Percentiles rank a stretch among this genome's conserved stretches.
Evolutionary conservation across 257 asterid species (phyloP).

Genomic region (Petunia secreta): DNA sequence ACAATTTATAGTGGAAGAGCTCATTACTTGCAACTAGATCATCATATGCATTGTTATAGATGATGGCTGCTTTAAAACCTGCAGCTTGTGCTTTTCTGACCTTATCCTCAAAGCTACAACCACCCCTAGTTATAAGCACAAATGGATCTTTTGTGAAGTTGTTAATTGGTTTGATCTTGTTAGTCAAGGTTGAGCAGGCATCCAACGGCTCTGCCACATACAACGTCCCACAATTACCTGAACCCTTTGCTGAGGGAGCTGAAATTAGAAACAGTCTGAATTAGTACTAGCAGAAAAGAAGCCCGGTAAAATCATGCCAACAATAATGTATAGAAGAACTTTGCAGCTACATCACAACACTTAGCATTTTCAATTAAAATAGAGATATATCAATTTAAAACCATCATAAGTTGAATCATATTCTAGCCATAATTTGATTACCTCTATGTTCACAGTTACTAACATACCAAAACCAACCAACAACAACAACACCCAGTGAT

Average conservation of each 20-base stretch:
- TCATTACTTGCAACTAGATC: conserved; percentile 77
- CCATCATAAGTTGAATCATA: conserved; percentile 11
- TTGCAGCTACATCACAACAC: neutral
- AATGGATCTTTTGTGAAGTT: conserved; percentile 51
- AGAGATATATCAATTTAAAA: neutral
- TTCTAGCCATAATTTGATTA: neutral
- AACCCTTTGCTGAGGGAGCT: conserved; percentile 64
- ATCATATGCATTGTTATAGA: conserved; percentile 56
- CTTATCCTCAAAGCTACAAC: conserved; percentile 80
- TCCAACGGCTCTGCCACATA: conserved; percentile 72
- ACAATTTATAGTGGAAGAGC: conserved; percentile 26
- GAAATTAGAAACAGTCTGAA: conserved; percentile 31
- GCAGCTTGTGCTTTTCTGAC: conserved; percentile 76
- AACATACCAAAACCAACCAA: neutral
- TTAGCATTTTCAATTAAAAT: neutral
- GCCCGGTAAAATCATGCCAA: conserved; percentile 21
- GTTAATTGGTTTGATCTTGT: conserved; percentile 35
- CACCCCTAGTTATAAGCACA: conserved; percentile 78
- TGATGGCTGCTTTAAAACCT: conserved; percentile 74
- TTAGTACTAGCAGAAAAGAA: neutral
- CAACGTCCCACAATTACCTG: conserved; percentile 61
- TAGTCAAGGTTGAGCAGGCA: conserved; percentile 66
- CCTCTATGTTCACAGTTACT: neutral
- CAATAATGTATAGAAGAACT: neutral
- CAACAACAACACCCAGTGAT: neutral